Evolutionary conservation across 2,329 filamentous ascomycete genomes (phyloP), one percentile per base, ranked within the genome.

Genomic region (Mollisiaceae sp.): DNA sequence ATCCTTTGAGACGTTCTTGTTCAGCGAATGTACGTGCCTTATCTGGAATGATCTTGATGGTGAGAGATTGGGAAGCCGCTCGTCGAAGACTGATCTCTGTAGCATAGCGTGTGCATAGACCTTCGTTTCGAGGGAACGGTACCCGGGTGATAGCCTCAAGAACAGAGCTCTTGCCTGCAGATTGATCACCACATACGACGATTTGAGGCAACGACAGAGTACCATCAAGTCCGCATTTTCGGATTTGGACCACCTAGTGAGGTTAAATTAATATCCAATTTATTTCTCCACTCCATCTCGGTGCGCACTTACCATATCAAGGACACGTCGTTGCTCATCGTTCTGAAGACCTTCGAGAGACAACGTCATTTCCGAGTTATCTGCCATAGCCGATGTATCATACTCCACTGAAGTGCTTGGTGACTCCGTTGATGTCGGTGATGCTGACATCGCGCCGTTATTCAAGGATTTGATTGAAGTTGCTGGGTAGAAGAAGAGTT

Each of bases 141-240:
- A 87, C 86, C 27, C 85, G 85, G 0, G 86, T 88, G 43, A 90
- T 79, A n/a, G 86, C 86, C 71, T 89, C 86, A 1, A 89, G 81
- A 1, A 88, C 85, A 4, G 86, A 89, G 69, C 84, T 87, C 75
- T 89, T 89, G 22, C 87, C 87, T 6, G 85, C 83, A 1, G 85
- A 88, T 75, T 89, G 86, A 73, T 89, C 86, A 36, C 87, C 86
- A 39, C 87, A 87, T 27, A 89, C 86, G 56, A 89, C 86, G 41
- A 89, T 85, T 71, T 89, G 86, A 0, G 85, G 86, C 0, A 88
- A 79, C 56, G 82, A 70, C 0, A 75, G 81, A 70, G 84, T 78
- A 73, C 83, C 82, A 71, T 85, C 78, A 74, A 85, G 75, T 73
- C 85, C 79, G 67, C 80, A 77, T 75, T 83, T 80, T 73, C 83